Evolutionary conservation across 169 alveolate species (phyloP).

Genomic region (Plasmodium adleri): DNA sequence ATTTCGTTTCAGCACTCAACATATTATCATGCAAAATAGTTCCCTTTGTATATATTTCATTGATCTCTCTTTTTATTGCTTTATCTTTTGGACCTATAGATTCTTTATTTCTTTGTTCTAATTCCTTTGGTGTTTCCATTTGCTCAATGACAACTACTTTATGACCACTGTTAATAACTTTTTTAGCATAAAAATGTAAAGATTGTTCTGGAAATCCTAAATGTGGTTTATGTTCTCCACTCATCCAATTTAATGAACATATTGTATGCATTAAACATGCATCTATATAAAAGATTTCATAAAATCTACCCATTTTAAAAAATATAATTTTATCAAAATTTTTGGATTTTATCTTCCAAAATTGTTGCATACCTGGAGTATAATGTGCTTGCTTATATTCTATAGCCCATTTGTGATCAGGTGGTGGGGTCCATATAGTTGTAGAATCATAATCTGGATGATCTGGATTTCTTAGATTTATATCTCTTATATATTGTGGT

Average conservation of each 20-base stretch:
- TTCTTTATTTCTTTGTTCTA: constrained; percentile 89
- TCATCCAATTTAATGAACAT: constrained; percentile 98
- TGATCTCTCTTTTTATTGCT: constrained; percentile 94
- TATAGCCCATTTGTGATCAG: constrained; percentile 87
- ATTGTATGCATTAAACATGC: constrained; percentile 96
- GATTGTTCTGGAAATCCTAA: constrained; percentile 99
- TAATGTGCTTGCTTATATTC: constrained; percentile 89
- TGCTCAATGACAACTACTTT: constrained; percentile 99
- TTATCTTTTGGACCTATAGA: constrained; percentile 86
- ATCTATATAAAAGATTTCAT: constrained; percentile 94
- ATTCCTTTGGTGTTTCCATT: constrained; percentile 97
- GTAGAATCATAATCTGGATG: constrained; percentile 94
- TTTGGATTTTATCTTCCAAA: constrained; percentile 96
- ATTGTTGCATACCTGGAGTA: constrained; percentile 98
- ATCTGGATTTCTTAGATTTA: constrained; percentile 89
- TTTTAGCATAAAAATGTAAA: constrained; percentile 93
- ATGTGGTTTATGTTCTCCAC: constrained; percentile 96
- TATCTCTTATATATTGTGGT: constrained; percentile 89
- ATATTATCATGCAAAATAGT: constrained; percentile 90
- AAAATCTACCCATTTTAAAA: constrained; percentile 98
- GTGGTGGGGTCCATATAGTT: constrained; percentile 95
- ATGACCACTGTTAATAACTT: constrained; percentile 94
- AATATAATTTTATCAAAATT: constrained; percentile 97
- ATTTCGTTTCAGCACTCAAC: constrained; percentile 82
- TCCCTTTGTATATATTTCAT: constrained; percentile 95